phyloP scores from a whole-genome alignment of 225 moss, liverwort and hornwort species.

The Physcomitrium patens region DNA sequence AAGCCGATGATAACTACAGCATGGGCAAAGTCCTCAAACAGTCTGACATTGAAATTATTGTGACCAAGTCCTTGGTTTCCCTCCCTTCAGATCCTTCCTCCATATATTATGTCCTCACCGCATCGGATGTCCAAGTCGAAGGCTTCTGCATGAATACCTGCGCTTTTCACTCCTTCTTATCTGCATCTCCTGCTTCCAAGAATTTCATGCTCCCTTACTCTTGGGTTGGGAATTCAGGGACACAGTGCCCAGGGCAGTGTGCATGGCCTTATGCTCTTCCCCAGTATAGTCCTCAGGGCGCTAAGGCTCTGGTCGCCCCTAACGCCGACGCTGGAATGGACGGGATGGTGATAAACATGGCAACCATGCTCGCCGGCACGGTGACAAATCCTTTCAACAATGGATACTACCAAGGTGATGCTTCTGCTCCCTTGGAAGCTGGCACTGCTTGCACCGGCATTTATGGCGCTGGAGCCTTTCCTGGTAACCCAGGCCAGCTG shows the following conservation, averaged over 20 bases:
- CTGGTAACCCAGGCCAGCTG: constrained; percentile 54
- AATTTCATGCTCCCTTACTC: constrained; percentile 56
- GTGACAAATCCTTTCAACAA: constrained; percentile 61
- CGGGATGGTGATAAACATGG: constrained; percentile 65
- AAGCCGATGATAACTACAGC: constrained; percentile 43
- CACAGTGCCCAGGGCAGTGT: constrained; percentile 55
- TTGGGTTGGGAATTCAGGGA: constrained; percentile 61
- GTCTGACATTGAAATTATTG: constrained; percentile 36
- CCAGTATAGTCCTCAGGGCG: constrained; percentile 46
- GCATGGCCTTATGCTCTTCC: constrained; percentile 66
- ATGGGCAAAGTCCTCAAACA: constrained; percentile 45
- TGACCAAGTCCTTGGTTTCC: constrained; percentile 29
- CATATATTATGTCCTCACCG: constrained; percentile 54
- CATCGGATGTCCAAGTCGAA: constrained; percentile 44
- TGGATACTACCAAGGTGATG: constrained; percentile 64
- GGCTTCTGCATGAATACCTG: constrained; percentile 65
- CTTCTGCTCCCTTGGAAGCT: constrained; percentile 57
- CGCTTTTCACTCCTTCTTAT: constrained; percentile 48
- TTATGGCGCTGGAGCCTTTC: constrained; percentile 55
- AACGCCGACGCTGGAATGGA: constrained; percentile 59
- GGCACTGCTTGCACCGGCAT: constrained; percentile 64
- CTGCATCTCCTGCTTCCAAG: constrained; percentile 29
- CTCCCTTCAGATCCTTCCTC: constrained; percentile 46
- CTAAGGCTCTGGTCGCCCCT: constrained; percentile 50
- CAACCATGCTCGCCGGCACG: constrained; percentile 55